Conservation (phyloP, 495 filamentous ascomycete genomes). For the Annulohypoxylon nitens region DNA sequence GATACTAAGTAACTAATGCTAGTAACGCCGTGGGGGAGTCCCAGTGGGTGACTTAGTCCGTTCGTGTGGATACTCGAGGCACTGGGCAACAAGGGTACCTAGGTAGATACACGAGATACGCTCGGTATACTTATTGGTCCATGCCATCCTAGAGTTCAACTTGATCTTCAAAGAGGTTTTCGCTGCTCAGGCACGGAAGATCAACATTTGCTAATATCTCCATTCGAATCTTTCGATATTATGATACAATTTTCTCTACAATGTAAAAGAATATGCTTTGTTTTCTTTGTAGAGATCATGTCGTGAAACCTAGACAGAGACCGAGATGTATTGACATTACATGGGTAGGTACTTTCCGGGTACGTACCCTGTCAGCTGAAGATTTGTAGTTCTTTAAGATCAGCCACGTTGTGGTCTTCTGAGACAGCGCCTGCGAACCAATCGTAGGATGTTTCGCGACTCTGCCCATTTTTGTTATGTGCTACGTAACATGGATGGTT, state of each 20-base stretch:
- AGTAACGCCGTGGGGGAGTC: conserved; percentile 37
- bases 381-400: not conserved
- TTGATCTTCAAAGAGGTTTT: not conserved
- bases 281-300: not conserved
- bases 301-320: not conserved
- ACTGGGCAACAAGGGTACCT: conserved; percentile 16
- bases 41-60: conserved; percentile 14
- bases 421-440: conserved; percentile 10
- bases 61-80: conserved; percentile 1
- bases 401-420: conserved; percentile 20
- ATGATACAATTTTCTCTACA: not conserved
- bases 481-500: conserved; percentile 25
- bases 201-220: not conserved
- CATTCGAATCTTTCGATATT: not conserved
- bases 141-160: not conserved
- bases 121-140: conserved; percentile 12
- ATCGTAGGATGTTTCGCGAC: conserved; percentile 20
- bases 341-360: not conserved
- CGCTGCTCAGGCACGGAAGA: not conserved
- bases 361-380: not conserved
- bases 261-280: not conserved
- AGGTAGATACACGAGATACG: no score
- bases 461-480: conserved; percentile 15
- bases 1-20: conserved; percentile 36
- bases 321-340: not conserved